phyloP scores from a whole-genome alignment of 768 basidiomycete species.

The Neoboletus magnificus region DNA sequence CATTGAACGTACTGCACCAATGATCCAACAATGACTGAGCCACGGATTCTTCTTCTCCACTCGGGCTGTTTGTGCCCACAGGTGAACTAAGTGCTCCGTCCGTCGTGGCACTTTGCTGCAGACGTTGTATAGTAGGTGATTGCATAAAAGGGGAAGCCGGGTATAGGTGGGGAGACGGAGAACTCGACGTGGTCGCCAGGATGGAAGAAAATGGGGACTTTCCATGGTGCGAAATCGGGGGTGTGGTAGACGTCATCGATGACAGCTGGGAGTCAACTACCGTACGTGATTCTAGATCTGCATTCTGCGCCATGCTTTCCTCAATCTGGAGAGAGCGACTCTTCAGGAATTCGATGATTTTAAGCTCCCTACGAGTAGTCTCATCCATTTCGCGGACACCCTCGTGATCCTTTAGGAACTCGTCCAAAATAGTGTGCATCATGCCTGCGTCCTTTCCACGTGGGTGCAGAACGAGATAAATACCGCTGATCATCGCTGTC shows the following conservation, averaged over 20 bases:
- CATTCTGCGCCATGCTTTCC: slow-evolving; percentile 30
- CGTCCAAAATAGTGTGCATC: slow-evolving; percentile 80
- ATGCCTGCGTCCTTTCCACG: slow-evolving; percentile 60
- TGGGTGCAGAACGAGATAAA: slow-evolving; percentile 79
- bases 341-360: slow-evolving; percentile 81
- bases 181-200: slow-evolving; percentile 19
- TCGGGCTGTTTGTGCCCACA: slow-evolving; percentile 65
- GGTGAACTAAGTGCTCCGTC: slow-evolving; percentile 55
- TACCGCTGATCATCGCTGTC: slow-evolving; percentile 85
- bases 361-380: slow-evolving; percentile 77
- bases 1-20: slow-evolving; percentile 81
- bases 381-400: slow-evolving; percentile 67
- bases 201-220: slow-evolving; percentile 24
- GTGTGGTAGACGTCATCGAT: slow-evolving; percentile 9
- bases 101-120: slow-evolving; percentile 45
- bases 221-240: slow-evolving; percentile 9
- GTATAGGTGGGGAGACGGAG: slow-evolving; percentile 23
- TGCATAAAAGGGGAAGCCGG: slow-evolving; percentile 29
- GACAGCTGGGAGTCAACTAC: slow-evolving; percentile 37
- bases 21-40: slow-evolving; percentile 80
- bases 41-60: slow-evolving; percentile 67
- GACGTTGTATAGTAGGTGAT: slow-evolving; percentile 56
- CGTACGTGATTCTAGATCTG: slow-evolving; percentile 13
- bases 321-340: slow-evolving; percentile 57
- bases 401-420: slow-evolving; percentile 61